Conservation (phyloP, 2,329 filamentous ascomycete genomes). For the Cadophora malorum region DNA sequence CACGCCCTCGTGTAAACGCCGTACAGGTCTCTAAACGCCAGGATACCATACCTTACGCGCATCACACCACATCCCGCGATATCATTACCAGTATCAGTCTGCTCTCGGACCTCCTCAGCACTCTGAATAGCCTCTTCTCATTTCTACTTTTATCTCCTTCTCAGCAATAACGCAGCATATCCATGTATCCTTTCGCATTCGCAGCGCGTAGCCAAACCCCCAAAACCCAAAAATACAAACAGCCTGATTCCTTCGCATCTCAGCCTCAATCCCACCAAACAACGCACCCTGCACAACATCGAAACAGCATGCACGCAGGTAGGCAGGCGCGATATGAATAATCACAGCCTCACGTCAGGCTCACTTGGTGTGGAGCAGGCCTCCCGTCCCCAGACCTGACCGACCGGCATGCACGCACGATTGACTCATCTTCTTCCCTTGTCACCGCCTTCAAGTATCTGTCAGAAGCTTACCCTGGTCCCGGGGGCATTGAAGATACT, state of each 20-base stretch:
- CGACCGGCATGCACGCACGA: background rate
- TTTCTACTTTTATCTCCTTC: background rate
- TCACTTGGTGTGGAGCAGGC: conserved; percentile 6
- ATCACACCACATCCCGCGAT: background rate
- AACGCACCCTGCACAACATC: conserved; percentile 10
- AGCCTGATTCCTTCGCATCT: conserved; percentile 11
- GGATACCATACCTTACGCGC: conserved; percentile 10
- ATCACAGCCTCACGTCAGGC: conserved; percentile 15
- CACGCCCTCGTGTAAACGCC: conserved; percentile 14
- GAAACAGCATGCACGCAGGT: background rate
- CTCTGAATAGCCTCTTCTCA: background rate
- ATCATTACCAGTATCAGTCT: background rate
- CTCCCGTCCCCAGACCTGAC: conserved; percentile 2
- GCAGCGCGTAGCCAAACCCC: conserved; percentile 12
- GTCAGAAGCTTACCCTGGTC: background rate
- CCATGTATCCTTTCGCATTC: conserved; percentile 11
- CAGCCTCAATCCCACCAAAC: conserved; percentile 18
- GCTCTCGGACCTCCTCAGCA: background rate
- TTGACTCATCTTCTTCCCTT: conserved; percentile 18
- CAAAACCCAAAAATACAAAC: conserved; percentile 13
- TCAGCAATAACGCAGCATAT: background rate
- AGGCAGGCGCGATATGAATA: conserved; percentile 1
- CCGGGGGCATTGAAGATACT: conserved; percentile 9
- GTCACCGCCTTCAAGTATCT: conserved; percentile 13
- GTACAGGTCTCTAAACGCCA: conserved; percentile 16